These are phyloP conservation scores for Hydnomerulius pinastri DNA, from an alignment of 768 basidiomycete genomes.

Conservation along the genomic window DNA sequence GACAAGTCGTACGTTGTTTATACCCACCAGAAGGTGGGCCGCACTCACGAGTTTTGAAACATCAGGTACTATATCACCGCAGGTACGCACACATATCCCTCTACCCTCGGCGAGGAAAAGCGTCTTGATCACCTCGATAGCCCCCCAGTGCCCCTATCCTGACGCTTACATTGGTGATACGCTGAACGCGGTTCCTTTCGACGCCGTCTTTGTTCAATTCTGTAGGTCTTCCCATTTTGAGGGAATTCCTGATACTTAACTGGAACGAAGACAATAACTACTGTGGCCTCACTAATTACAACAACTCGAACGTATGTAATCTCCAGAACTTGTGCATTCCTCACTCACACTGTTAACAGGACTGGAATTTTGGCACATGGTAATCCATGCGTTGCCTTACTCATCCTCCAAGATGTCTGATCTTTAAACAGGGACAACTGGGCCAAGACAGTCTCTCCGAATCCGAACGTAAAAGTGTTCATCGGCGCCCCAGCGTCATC, in stretches of 20 bases:
- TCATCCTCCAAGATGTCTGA: not conserved
- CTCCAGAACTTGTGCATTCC: not conserved
- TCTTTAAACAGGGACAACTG: slow-evolving; percentile 43
- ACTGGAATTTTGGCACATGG: slow-evolving; percentile 48
- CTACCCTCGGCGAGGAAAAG: not conserved
- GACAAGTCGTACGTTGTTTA: slow-evolving; percentile 22
- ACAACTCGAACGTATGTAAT: slow-evolving; percentile 40
- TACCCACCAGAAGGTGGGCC: not conserved
- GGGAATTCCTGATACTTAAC: not conserved
- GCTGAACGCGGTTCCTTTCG: slow-evolving; percentile 44
- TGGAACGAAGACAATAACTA: slow-evolving; percentile 46
- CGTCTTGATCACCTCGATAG: slow-evolving; percentile 2
- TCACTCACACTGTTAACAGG: slow-evolving; percentile 35
- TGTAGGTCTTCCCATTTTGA: slow-evolving; percentile 24
- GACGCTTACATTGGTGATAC: slow-evolving; percentile 46
- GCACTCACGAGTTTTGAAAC: slow-evolving; percentile 4
- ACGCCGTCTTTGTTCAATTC: slow-evolving; percentile 55
- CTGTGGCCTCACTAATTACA: slow-evolving; percentile 46
- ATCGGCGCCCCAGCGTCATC: slow-evolving; percentile 50
- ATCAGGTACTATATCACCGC: slow-evolving; percentile 46
- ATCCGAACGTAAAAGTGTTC: slow-evolving; percentile 48
- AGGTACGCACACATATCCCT: slow-evolving; percentile 17
- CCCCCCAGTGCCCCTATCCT: slow-evolving; percentile 50
- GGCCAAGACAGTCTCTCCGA: slow-evolving; percentile 46
- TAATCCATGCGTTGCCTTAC: slow-evolving; percentile 9